Evolutionary conservation across 345 rosid species (phyloP).

Genomic region (Kandelia obovata): DNA sequence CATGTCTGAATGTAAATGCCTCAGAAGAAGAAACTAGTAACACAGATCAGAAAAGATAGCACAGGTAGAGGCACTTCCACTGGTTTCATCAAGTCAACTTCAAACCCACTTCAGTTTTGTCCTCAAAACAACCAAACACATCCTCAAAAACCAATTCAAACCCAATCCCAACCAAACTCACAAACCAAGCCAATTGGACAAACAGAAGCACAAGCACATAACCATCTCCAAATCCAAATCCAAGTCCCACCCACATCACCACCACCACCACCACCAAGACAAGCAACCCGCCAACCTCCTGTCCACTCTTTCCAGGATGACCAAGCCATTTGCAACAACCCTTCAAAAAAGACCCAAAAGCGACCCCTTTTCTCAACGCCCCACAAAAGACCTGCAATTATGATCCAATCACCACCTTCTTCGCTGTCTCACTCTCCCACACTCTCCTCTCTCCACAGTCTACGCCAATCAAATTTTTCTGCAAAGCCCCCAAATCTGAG

Average conservation of each 20-base stretch:
- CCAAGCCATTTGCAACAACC: constrained; percentile 16
- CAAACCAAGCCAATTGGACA: too few species aligned
- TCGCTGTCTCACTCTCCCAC: constrained; percentile 32
- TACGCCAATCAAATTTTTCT: constrained; percentile 5
- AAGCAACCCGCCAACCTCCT: constrained; percentile 7
- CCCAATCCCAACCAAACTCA: too few species aligned
- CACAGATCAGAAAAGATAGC: constrained; percentile 20
- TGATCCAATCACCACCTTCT: constrained; percentile 31
- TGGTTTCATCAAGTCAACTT: background rate
- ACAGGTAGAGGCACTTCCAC: constrained; percentile 4
- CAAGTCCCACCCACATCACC: constrained; percentile 17
- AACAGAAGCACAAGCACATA: background rate
- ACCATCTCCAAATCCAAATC: constrained; percentile 46
- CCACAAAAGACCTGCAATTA: constrained; percentile 41
- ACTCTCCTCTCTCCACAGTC: constrained; percentile 32
- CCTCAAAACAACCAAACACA: background rate
- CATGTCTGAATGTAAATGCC: constrained; percentile 27
- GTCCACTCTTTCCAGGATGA: constrained; percentile 23
- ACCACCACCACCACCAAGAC: background rate
- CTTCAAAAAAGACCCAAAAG: constrained; percentile 11
- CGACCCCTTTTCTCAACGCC: constrained; percentile 36
- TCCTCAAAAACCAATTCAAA: background rate
- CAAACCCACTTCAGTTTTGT: background rate
- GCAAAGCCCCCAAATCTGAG: constrained; percentile 2
- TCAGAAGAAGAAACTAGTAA: constrained; percentile 21